Evolutionary conservation across 306 rosid species (phyloP).

Genomic region (Dicorynia guianensis): DNA sequence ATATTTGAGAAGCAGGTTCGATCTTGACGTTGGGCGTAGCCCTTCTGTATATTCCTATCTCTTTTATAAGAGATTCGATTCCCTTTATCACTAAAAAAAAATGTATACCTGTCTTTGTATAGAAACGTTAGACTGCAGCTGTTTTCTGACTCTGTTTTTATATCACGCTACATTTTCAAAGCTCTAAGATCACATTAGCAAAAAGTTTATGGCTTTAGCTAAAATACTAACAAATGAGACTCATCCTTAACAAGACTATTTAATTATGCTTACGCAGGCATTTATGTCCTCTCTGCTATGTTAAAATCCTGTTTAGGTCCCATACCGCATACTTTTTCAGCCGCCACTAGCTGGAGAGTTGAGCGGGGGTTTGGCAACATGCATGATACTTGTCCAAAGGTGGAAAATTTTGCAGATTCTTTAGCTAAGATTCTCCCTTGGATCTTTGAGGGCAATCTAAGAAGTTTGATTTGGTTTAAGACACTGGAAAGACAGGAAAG

Average conservation of each 20-base stretch:
- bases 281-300: neutral
- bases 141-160: no score
- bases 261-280: neutral
- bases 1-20: no score
- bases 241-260: neutral
- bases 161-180: neutral
- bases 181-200: neutral
- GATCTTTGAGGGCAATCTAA: neutral
- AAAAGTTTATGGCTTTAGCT: neutral
- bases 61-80: no score
- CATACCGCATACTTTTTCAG: neutral
- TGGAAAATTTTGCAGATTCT: neutral
- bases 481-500: no score
- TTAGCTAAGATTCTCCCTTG: conserved; percentile 4
- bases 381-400: conserved; percentile 19
- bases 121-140: no score
- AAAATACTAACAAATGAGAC: neutral
- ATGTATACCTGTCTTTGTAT: no score
- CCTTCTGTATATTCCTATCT: no score
- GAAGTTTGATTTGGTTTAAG: neutral
- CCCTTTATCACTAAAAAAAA: no score
- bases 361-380: no score
- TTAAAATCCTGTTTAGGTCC: neutral
- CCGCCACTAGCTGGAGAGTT: neutral
- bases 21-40: no score